These are phyloP conservation scores for Alternaria angustiovoidea DNA, from an alignment of 2,329 filamentous ascomycete genomes.

Conservation along the genomic window DNA sequence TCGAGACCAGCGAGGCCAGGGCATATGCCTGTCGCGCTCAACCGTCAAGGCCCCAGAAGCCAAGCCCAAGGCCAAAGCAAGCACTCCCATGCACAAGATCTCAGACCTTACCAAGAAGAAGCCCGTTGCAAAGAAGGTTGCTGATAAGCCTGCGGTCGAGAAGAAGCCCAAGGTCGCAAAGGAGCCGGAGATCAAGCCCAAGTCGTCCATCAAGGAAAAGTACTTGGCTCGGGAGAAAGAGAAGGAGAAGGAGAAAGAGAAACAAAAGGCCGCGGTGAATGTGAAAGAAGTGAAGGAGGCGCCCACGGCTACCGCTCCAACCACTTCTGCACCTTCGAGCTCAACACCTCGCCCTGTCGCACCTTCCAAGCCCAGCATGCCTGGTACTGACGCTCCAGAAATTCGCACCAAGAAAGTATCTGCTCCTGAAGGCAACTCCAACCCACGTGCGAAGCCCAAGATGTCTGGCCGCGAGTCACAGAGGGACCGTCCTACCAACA, in stretches of 20 bases:
- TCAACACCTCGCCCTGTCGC: conserved; percentile 29
- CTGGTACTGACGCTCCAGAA: conserved; percentile 37
- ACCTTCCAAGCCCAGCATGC: conserved; percentile 28
- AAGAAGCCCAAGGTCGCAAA: conserved; percentile 25
- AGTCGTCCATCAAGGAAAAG: conserved; percentile 40
- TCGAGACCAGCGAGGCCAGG: conserved; percentile 67
- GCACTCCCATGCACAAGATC: conserved; percentile 47
- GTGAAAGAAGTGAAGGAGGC: conserved; percentile 37
- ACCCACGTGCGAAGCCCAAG: conserved; percentile 44
- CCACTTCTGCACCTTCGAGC: conserved; percentile 18
- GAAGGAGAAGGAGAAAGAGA: conserved; percentile 36
- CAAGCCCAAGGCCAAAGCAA: conserved; percentile 47
- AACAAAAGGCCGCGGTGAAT: conserved; percentile 31
- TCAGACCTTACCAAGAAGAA: conserved; percentile 56
- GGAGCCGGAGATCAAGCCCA: conserved; percentile 27
- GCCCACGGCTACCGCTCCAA: conserved; percentile 25
- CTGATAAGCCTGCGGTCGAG: conserved; percentile 52
- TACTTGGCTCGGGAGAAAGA: conserved; percentile 29
- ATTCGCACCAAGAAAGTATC: conserved; percentile 40
- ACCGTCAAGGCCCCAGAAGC: conserved; percentile 57
- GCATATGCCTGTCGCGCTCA: conserved; percentile 67
- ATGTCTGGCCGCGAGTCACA: conserved; percentile 34
- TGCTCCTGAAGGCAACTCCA: conserved; percentile 28
- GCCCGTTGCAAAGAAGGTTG: conserved; percentile 52
- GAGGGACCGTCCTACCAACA: conserved; percentile 27